Percentiles rank a stretch among this genome's conserved stretches.
These are phyloP conservation scores for Kodamaea jinghongensis DNA, from an alignment of 805 yeast species.

Conservation along the genomic window DNA sequence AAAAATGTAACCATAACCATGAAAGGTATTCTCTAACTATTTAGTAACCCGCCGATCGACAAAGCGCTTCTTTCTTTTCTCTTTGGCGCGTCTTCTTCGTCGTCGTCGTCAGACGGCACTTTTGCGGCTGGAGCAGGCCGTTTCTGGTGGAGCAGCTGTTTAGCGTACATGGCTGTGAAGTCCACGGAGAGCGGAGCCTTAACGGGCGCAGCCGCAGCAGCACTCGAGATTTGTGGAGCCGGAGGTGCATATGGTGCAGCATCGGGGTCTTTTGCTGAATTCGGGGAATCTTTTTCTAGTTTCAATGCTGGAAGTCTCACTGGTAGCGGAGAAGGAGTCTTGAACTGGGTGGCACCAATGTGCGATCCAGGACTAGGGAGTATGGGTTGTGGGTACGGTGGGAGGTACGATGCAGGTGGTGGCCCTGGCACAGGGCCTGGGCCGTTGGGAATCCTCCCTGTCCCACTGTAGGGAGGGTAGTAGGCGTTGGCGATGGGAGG, in stretches of 20 bases:
- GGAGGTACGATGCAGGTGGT: slow-evolving; percentile 21
- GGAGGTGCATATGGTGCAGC: neutral
- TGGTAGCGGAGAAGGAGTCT: neutral
- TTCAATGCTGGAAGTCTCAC: slow-evolving; percentile 16
- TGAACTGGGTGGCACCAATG: neutral
- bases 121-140: neutral
- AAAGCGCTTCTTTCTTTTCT: slow-evolving; percentile 19
- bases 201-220: neutral
- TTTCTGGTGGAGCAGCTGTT: neutral
- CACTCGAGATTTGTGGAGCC: neutral
- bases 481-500: slow-evolving; percentile 7
- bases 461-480: slow-evolving; percentile 35
- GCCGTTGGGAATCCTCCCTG: slow-evolving; percentile 38
- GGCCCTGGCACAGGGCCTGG: slow-evolving; percentile 45
- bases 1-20: too few relatives aligned
- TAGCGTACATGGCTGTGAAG: slow-evolving; percentile 20
- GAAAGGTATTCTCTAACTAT: slow-evolving; percentile 19
- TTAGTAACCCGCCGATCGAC: slow-evolving; percentile 42
- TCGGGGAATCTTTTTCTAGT: neutral
- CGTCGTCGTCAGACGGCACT: slow-evolving; percentile 7
- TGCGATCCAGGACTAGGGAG: neutral
- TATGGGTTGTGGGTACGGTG: slow-evolving; percentile 3
- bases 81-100: slow-evolving; percentile 13
- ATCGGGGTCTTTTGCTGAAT: neutral
- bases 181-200: slow-evolving; percentile 26